Base-by-base conservation (phyloP, 331 rosid species). In the Rhamnella rubrinervis region DNA sequence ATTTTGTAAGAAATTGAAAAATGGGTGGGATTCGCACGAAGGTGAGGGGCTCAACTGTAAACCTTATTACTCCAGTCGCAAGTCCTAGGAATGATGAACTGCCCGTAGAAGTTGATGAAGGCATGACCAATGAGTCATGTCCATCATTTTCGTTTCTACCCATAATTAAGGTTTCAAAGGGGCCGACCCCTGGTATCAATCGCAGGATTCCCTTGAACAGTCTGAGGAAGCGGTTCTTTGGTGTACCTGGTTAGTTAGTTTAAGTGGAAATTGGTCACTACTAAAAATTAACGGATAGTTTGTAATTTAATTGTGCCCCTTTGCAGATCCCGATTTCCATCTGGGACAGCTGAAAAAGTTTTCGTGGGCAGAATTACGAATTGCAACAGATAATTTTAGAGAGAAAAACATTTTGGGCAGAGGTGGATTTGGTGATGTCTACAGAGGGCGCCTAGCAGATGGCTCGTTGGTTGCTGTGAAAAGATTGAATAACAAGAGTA, bases 341-440 rank as follows among this genome's bases (percentile, higher is more conserved):
- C 89, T 93, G 38, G 98, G 98, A 75, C 98, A 93, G 84, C 98
- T 93, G 44, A 93, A 93, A 81, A 81, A 97, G 80, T 93, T 93
- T 80, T 93, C 98, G 20, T 78, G 91, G 55, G 86, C 95, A 72
- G 97, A 93, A 75, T 83, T 93, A 63, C 97, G 91, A 77, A 97
- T 93, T 74, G 98, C 98, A 40, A 91, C 91, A 0, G 98, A 93
- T 80, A 91, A 74, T 81, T 93, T 93, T 77, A 93, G 97, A 79
- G 88, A 90, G 80, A 93, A 93, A 77, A 93, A 93, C 83, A 91
- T 93, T 81, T 87, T 91, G 37, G 97, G 98, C 66, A 83, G 96
- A 73, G 98, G 98, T 72, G 98, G 97, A 71, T 93, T 91, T 55
- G 97, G 98, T 69, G 88, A 93, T 71, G 98, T 93, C 75, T 93